Base-by-base conservation (phyloP, 2,329 filamentous ascomycete genomes). In the Trichoderma koningii region DNA sequence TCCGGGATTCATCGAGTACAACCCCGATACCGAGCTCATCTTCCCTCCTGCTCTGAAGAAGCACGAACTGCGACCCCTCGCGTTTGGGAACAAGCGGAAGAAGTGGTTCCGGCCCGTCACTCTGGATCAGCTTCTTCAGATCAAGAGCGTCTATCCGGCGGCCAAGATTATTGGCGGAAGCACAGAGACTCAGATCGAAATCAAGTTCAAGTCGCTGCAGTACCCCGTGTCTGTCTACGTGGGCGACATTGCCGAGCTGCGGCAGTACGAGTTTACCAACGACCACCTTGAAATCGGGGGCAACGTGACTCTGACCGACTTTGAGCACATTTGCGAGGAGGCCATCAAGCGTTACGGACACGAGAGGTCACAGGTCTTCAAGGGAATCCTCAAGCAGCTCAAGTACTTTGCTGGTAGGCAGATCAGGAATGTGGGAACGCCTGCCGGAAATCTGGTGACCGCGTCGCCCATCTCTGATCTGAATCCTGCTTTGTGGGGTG, bases 111-210 rank as follows among this genome's bases (percentile, higher is more conserved):
- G 95, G 17, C 95, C 95, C 0, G 89, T 92, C 38, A 97, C 91
- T 0, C 75, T 98, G 17, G 83, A 92, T 45, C 93, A 99, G 74
- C 81, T 99, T 17, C 83, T 98, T 17, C 90, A 97, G 74, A 97
- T 99, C 79, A 98, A 98, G 80, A 88, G 83, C 71, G 87, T 85
- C 0, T 89, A 92, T 70, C 94, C 94, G 0, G 87, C 89, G 28
- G 92, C 94, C 5, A 99, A 98, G 77, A 87, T 99, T 67, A 97
- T 99, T 67, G 94, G 93, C 56, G 95, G 95, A 67, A 97, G 93
- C 75, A 96, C 93, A 2, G 95, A 99, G 77, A 98, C 94, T 0
- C 95, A 98, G 77, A 98, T 99, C 67, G 95, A 99, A 78, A 91
- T 96, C 79, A 97, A 97, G 78, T 98, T 99, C 85, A 98, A 98